Base-by-base conservation (phyloP, 2,329 filamentous ascomycete species). In the Tolypocladium capitatum region DNA sequence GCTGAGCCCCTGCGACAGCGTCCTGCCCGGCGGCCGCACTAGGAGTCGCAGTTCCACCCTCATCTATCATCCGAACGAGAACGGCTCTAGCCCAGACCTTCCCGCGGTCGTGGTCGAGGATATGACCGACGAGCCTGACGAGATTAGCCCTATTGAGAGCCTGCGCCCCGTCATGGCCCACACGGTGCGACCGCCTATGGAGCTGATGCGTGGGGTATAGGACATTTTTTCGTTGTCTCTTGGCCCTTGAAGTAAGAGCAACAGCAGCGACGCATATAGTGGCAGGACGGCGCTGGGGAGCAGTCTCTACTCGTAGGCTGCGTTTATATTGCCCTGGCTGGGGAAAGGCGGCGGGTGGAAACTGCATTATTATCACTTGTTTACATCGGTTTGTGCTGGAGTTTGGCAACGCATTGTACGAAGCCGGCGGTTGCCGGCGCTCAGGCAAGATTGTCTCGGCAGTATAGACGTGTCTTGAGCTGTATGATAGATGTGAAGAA, bases 51-150 rank as follows among this genome's bases (percentile, higher is more conserved):
- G 78, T 63, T 80, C 76, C 35, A 84, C 81, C 0, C 69, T 83
- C 46, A 79, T 85, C 57, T 84, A 81, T 67, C 72, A 78, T 56
- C 80, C 81, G 0, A 67, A 68, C n/a, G 71, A 75, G 52, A 69
- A 76, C 53, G 74, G 73, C 20, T 67, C 63, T 49, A 75, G 71
- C 60, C 73, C 76, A 5, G 69, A 73, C 43, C 63, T 84, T 56
- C 81, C 81, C 2, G 79, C 78, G 34, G 81, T 84, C 51, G 75
- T 77, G 34, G 80, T 84, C 13, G 78, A 84, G 56, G 81, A 84
- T 58, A 78, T 80, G 70, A 82, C 80, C 14, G 75, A 79, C 52
- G 73, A 71, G 51, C 72, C 72, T 2, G 65, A 67, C 30, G 66
- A 64, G 38, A 58, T 72, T 52, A 69, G 69, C 59, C 65, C 70